phyloP scores from a whole-genome alignment of 345 rosid genomes.

The Schrenkiella parvula region DNA sequence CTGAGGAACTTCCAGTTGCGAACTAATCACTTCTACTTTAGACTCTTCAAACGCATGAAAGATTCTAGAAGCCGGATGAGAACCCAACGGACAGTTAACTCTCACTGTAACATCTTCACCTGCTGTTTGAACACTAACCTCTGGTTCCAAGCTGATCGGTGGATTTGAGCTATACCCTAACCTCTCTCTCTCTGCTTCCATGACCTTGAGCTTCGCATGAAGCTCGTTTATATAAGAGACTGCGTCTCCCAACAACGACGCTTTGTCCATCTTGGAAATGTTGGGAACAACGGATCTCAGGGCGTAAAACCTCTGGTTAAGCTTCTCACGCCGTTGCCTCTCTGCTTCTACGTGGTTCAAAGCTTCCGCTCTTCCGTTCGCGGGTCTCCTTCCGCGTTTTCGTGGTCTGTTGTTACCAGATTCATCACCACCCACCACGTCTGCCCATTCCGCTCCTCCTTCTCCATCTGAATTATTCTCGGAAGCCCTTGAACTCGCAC shows the following conservation, averaged over 20 bases:
- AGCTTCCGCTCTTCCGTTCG: slow-evolving; percentile 34
- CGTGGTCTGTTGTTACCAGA: slow-evolving; percentile 54
- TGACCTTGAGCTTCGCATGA: slow-evolving; percentile 40
- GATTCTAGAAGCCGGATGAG: slow-evolving; percentile 77
- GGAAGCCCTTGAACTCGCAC: slow-evolving; percentile 67
- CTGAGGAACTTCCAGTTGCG: slow-evolving; percentile 59
- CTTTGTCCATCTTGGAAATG: slow-evolving; percentile 91
- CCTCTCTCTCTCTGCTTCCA: slow-evolving; percentile 54
- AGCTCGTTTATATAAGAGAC: slow-evolving; percentile 71
- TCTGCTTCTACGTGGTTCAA: slow-evolving; percentile 76
- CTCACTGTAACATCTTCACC: slow-evolving; percentile 68
- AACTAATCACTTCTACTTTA: slow-evolving; percentile 50
- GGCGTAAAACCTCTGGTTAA: slow-evolving; percentile 70
- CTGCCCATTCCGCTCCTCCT: slow-evolving; percentile 68
- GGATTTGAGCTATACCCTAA: slow-evolving; percentile 46
- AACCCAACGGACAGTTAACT: slow-evolving; percentile 66
- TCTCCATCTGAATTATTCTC: slow-evolving; percentile 88
- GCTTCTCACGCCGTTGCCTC: slow-evolving; percentile 76
- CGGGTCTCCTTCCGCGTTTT: slow-evolving; percentile 55
- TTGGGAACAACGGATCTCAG: slow-evolving; percentile 85
- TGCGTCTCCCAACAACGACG: slow-evolving; percentile 68
- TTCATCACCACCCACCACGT: slow-evolving; percentile 43
- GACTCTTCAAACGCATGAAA: slow-evolving; percentile 71
- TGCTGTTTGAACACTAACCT: slow-evolving; percentile 49
- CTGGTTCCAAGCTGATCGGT: slow-evolving; percentile 32